Evolutionary conservation across 2,329 filamentous ascomycete species (phyloP), one percentile per base, ranked within the genome.

Genomic region (Exophiala mesophila): DNA sequence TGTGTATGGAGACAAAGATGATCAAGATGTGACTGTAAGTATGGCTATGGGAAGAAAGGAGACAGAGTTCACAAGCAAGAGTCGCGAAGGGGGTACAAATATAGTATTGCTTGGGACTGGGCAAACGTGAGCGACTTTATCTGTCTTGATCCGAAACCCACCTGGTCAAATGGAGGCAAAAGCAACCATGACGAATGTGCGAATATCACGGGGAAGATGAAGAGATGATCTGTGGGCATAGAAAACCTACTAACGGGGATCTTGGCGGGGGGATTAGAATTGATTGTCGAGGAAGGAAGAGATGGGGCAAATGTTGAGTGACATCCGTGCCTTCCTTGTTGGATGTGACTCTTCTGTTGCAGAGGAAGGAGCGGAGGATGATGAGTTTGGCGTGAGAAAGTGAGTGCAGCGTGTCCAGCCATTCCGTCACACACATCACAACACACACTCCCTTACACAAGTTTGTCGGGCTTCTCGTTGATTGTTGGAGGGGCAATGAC

Each of bases 1-100:
- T 28, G 5, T 6, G 38, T 18, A 8, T 18, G 16, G 23, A 33
- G 20, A n/a, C 21, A 29, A 8, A 20, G 15, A 23, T 20, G 17
- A 13, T 36, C 28, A 13, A 31, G 28, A 16, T 35, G 23, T 15
- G 29, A n/a, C 23, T 16, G 15, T 35, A 16, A 30, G 32, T 36
- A 18, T 10, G 20, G 28, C 31, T 17, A 12, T 19, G 33, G 34
- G 8, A 28, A 13, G 21, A 28, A 26, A 17, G 28, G 18, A 2
- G 24, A 39, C 5, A 12, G 12, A 8, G 8, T n/a, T 28, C 16
- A n/a, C 10, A 32, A 32, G 29, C 6, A 7, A 32, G 29, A 6
- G 6, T 32, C 13, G 29, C 7, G 29, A 28, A 28, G n/a, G n/a
- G 24, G 8, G n/a, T n/a, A 28, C 8, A n/a, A 28, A 8, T 28